Base-by-base conservation (phyloP, 2,329 filamentous ascomycete species). In the Xylaria arbuscula region DNA sequence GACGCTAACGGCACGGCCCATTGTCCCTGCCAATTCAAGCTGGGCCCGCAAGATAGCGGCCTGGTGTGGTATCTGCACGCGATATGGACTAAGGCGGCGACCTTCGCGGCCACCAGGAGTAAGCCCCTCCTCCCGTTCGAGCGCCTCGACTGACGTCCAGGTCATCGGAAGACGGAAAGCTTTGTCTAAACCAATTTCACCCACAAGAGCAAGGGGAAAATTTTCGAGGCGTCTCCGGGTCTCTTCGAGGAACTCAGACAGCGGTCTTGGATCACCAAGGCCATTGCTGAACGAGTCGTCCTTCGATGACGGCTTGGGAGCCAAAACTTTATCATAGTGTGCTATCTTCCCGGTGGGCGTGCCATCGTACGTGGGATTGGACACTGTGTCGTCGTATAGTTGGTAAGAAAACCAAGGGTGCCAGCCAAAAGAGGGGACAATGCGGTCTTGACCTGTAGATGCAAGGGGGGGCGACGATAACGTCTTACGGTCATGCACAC, bases 351-450 rank as follows among this genome's bases (percentile, higher is more conserved):
- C 80, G 9, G 75, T 72, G 67, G 62, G 67, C 47, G 66, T 76
- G 64, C 71, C 77, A 62, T 79, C 77, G 67, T 81, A 85, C 0
- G 81, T 83, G 38, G 78, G 76, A 55, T 75, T 73, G 36, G 76
- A 36, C 45, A 76, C 76, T 22, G 76, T 78, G 77, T 93, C 89
- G 74, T 90, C 86, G 76, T 89, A 93, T 74, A 96, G 85, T 72
- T 93, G 89, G 78, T 95, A 85, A 0, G 92, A 91, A 79, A 94
- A 95, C 93, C 93, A 96, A 0, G 93, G 93, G 77, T 96, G 93
- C 92, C 92, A 94, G 22, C 93, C 93, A 80, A 94, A 95, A n/a
- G 89, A 89, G 0, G 93, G 91, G 3, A 95, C 74, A 28, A 90
- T 77, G 67, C 83, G 83, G 66, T 83, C 80, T 62, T 72, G 60